Evolutionary conservation across 2,329 filamentous ascomycete species (phyloP), one percentile per base, ranked within the genome.

Genomic region (Ceratocystis harringtonii): DNA sequence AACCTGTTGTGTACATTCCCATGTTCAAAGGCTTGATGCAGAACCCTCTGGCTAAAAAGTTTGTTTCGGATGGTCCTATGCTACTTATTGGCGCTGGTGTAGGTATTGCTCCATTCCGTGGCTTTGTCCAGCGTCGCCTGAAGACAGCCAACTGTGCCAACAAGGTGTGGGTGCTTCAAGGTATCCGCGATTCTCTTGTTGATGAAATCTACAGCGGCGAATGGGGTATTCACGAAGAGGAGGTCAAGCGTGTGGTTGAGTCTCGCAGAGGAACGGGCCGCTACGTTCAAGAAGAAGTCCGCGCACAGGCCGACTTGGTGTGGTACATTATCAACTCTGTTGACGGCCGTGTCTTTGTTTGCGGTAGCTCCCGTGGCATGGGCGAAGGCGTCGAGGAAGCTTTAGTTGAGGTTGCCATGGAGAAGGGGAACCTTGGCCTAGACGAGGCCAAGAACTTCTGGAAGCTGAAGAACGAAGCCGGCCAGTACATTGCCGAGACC

Each of bases 11-110:
- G 5, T 85, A 89, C 70, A 79, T 97, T 4, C 94, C 94, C 71
- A 96, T 99, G 90, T 99, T 99, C 83, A 91, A 95, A 72, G 94
- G 94, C 0, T 80, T 99, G 55, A 99, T 99, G 94, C 87, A 91
- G 68, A 99, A 99, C 74, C 94, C 94, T 0, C 82, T 99, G 1
- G 94, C 92, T 10, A 88, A 87, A 72, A 86, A 96, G 72, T 99
- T 97, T 73, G 87, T 90, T 63, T 86, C 89, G 2, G 92, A 99
- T 73, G 94, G 94, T 0, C 94, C 94, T 0, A 99, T 99, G 94
- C 85, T 99, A 45, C 83, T 99, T 61, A 96, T 99, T 70, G 94
- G 94, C 41, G 94, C 94, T 3, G 94, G 94, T 65, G 94, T 99
- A 25, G 94, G 94, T 69, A 92, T 99, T 75, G 94, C 94, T 10